Conservation (phyloP, 257 asterid genomes). For the Agastache rugosa region DNA sequence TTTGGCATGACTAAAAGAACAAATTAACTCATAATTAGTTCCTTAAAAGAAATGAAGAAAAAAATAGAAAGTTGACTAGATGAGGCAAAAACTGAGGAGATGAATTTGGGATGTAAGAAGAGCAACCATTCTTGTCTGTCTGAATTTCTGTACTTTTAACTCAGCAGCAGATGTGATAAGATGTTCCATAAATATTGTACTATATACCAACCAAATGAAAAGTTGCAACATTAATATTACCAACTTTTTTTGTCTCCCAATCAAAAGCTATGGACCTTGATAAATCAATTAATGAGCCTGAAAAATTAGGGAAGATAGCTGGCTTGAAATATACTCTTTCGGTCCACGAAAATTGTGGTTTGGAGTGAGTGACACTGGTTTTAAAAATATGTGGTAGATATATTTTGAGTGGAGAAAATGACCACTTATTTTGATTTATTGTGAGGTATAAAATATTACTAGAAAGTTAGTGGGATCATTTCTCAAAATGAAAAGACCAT, state of each 20-base stretch:
- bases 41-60: background rate
- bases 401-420: too few species aligned
- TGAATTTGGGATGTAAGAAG: background rate
- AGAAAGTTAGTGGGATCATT: too few species aligned
- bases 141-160: conserved; percentile 18
- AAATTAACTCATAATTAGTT: background rate
- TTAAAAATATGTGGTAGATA: too few species aligned
- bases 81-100: background rate
- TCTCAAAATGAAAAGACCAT: too few species aligned
- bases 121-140: conserved; percentile 11
- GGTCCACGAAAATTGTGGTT: too few species aligned
- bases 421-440: too few species aligned
- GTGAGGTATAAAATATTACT: too few species aligned
- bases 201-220: background rate
- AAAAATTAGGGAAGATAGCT: conserved; percentile 38
- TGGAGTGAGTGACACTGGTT: too few species aligned
- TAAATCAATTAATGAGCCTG: conserved; percentile 41
- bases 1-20: background rate
- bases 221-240: background rate
- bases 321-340: too few species aligned
- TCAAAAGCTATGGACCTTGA: conserved; percentile 30
- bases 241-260: conserved; percentile 18
- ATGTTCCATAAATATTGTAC: conserved; percentile 6
- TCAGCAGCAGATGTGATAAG: background rate
- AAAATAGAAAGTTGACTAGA: background rate